A percentile compares a stretch with the other conserved stretches of the same genome.
These are phyloP conservation scores for Zygoascus hellenicus DNA, from an alignment of 1,139 yeast genomes.

Conservation along the genomic window DNA sequence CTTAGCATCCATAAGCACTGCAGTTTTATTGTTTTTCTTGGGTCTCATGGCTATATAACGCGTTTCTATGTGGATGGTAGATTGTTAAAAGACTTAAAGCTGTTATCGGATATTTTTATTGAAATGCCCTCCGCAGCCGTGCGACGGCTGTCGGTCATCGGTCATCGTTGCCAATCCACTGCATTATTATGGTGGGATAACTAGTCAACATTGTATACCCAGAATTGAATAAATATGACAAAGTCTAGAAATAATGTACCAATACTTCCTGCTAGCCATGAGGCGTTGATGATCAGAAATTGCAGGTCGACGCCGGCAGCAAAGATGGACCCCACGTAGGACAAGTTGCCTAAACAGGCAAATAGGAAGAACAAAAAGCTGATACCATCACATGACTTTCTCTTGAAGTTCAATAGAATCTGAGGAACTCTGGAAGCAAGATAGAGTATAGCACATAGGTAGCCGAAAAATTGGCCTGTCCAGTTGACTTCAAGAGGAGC, in stretches of 20 bases:
- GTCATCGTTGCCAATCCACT: too few relatives aligned
- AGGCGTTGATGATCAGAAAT: conserved; percentile 72
- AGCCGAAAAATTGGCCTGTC: conserved; percentile 83
- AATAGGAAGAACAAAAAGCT: conserved; percentile 85
- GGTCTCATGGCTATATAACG: too few relatives aligned
- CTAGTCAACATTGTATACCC: conserved; percentile 46
- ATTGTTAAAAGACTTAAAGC: too few relatives aligned
- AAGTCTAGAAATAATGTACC: conserved; percentile 86
- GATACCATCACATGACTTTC: conserved; percentile 91
- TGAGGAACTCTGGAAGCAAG: conserved; percentile 90
- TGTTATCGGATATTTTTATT: too few relatives aligned
- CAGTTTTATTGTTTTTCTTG: not conserved
- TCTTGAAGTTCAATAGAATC: conserved; percentile 68
- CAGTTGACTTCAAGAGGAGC: conserved; percentile 51
- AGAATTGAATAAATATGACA: conserved; percentile 76
- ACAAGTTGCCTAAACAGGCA: conserved; percentile 88
- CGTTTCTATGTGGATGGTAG: too few relatives aligned
- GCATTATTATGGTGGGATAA: not conserved
- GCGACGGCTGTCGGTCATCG: too few relatives aligned
- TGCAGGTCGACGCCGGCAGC: conserved; percentile 60
- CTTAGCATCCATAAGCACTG: conserved; percentile 5
- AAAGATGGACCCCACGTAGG: conserved; percentile 79
- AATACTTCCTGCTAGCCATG: conserved; percentile 89
- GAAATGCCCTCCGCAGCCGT: too few relatives aligned
- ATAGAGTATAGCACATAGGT: conserved; percentile 82